A percentile compares a stretch with the other conserved stretches of the same genome.
Evolutionary conservation across 305 asterid species (phyloP).

Genomic region (Lippia alba): DNA sequence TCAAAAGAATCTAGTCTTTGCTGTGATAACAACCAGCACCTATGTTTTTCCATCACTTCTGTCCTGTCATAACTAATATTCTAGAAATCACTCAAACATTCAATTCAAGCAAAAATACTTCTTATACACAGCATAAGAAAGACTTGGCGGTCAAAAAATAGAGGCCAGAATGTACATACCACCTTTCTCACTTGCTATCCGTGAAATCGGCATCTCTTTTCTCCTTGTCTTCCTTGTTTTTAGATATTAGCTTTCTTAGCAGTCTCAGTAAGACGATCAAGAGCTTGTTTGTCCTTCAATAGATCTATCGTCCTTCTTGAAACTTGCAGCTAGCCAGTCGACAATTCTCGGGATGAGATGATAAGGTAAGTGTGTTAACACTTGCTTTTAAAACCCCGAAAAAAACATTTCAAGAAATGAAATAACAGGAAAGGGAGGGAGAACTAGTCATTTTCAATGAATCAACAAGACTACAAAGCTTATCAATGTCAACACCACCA

Average conservation of each 20-base stretch:
- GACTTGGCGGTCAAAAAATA: constrained; percentile 15
- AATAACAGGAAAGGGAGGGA: background rate
- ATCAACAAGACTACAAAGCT: constrained; percentile 47
- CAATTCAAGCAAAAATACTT: constrained; percentile 34
- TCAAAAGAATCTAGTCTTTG: no score
- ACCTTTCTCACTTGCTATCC: constrained; percentile 74
- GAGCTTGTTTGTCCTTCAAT: constrained; percentile 10
- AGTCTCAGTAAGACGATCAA: background rate
- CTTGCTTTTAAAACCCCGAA: background rate
- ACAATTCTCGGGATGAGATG: constrained; percentile 56
- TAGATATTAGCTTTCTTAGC: constrained; percentile 6
- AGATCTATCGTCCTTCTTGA: constrained; percentile 1
- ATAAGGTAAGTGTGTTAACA: background rate
- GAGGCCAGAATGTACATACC: background rate
- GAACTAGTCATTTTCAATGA: no score
- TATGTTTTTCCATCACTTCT: no score
- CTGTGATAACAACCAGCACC: no score
- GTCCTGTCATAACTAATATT: no score
- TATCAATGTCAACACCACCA: constrained; percentile 99
- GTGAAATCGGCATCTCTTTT: constrained; percentile 98
- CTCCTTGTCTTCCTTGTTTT: constrained; percentile 92
- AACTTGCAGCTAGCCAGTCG: constrained; percentile 3
- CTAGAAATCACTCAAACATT: no score
- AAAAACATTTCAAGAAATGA: background rate
- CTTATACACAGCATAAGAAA: constrained; percentile 21